A percentile compares a stretch with the other conserved stretches of the same genome.
Conservation (phyloP, 805 yeast species). For the Priceomyces medius region DNA sequence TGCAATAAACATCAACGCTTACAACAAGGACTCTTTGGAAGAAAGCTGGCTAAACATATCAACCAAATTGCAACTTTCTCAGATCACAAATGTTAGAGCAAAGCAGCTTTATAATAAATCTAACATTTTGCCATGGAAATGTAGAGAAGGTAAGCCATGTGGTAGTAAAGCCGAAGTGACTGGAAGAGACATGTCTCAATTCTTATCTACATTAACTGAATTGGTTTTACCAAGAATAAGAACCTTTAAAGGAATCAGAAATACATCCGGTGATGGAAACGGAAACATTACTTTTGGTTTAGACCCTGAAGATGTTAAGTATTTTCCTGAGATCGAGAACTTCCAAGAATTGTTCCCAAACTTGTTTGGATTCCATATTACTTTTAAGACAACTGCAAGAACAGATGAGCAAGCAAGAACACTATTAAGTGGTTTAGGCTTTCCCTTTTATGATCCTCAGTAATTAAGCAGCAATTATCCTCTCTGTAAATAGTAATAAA, state of each 20-base stretch:
- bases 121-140: slow-evolving; percentile 81
- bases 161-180: slow-evolving; percentile 80
- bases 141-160: slow-evolving; percentile 84
- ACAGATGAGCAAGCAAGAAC: slow-evolving; percentile 88
- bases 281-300: slow-evolving; percentile 89
- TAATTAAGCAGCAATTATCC: neutral
- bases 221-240: slow-evolving; percentile 90
- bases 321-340: slow-evolving; percentile 91
- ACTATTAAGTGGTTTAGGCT: slow-evolving; percentile 74
- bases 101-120: slow-evolving; percentile 67
- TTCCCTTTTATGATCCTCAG: slow-evolving; percentile 56
- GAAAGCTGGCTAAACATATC: slow-evolving; percentile 72
- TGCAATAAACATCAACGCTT: slow-evolving; percentile 72
- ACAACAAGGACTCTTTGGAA: slow-evolving; percentile 67
- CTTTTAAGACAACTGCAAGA: slow-evolving; percentile 84
- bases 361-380: slow-evolving; percentile 82
- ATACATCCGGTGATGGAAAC: slow-evolving; percentile 73
- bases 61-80: slow-evolving; percentile 79
- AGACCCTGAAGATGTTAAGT: slow-evolving; percentile 68
- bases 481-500: slow-evolving; percentile 7
- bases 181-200: slow-evolving; percentile 84
- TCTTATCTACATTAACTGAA: slow-evolving; percentile 82
- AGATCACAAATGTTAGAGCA: slow-evolving; percentile 90
- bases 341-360: slow-evolving; percentile 88
- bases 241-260: slow-evolving; percentile 77